Base-by-base conservation (phyloP, 768 basidiomycete genomes). In the Kwoniella shandongensis region DNA sequence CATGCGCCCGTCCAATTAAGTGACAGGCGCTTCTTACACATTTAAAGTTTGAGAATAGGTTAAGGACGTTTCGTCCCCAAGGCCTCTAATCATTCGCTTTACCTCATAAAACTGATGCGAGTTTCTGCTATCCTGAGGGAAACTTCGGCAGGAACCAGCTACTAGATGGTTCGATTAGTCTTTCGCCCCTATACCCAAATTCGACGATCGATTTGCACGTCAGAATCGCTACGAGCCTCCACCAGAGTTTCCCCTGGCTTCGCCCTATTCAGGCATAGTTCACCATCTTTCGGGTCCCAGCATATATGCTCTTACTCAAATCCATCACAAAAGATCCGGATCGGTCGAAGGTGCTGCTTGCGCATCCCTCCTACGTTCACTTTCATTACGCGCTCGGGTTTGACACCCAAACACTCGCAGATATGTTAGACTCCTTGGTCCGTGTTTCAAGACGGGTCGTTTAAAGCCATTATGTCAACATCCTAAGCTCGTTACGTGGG, bases 211-310 rank as follows among this genome's bases (percentile, higher is more conserved):
- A 88, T 88, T 88, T 89, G 88, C 88, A 88, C 85, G 85, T 88
- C 88, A 89, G 88, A 88, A 89, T 86, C 84, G 86, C 88, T 89
- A 86, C 85, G 84, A 87, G 85, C 87, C 86, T 88, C 87, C 87
- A 88, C 86, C 87, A 88, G 87, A 87, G 88, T 89, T 88, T 88
- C 86, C 88, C 86, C 87, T 88, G 88, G 86, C 87, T 88, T 87
- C 85, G 82, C 86, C 86, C 85, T 87, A 85, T 84, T 85, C 86
- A 86, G 81, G 82, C 85, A 87, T 87, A 87, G 85, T 87, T 87
- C 86, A 87, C 85, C 85, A 87, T 87, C 85, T 86, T 87, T 87
- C 85, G 84, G 86, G 85, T 86, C 86, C 85, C 84, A 86, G 84
- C 86, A 85, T 84, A 81, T 82, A 83, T 83, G 85, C 86, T 86